Conservation (phyloP, 2,329 filamentous ascomycete species). For the Arthrobotrys pseudoclavata region DNA sequence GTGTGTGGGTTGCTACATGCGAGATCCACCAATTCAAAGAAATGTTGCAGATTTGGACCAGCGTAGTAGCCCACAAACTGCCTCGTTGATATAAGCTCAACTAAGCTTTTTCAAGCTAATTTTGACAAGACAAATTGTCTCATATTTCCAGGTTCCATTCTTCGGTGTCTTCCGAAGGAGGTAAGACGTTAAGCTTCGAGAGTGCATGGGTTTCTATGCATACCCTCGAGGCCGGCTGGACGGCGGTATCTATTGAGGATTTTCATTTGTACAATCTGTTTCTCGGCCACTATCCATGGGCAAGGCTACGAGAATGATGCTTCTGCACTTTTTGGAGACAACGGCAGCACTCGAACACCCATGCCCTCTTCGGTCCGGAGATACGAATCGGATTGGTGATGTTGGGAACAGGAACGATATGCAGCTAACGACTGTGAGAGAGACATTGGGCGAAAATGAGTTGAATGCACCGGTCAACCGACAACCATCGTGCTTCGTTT, state of each 20-base stretch:
- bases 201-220: not conserved
- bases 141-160: not conserved
- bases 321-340: not conserved
- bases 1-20: too few species aligned
- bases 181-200: not conserved
- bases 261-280: not conserved
- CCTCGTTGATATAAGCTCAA: slow-evolving; percentile 10
- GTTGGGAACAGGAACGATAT: not conserved
- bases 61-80: not conserved
- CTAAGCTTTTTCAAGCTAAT: slow-evolving; percentile 23
- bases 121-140: slow-evolving; percentile 1
- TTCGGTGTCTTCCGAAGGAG: not conserved
- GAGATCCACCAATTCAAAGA: not conserved
- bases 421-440: slow-evolving; percentile 2
- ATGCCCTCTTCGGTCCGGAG: not conserved
- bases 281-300: not conserved
- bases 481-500: not conserved
- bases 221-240: not conserved
- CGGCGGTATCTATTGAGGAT: not conserved
- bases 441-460: slow-evolving; percentile 10
- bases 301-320: slow-evolving; percentile 33
- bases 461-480: not conserved
- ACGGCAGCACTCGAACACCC: not conserved
- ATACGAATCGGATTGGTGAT: not conserved
- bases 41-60: not conserved